Evolutionary conservation across 495 filamentous ascomycete genomes (phyloP), one percentile per base, ranked within the genome.

Genomic region (Xylaria grammica): DNA sequence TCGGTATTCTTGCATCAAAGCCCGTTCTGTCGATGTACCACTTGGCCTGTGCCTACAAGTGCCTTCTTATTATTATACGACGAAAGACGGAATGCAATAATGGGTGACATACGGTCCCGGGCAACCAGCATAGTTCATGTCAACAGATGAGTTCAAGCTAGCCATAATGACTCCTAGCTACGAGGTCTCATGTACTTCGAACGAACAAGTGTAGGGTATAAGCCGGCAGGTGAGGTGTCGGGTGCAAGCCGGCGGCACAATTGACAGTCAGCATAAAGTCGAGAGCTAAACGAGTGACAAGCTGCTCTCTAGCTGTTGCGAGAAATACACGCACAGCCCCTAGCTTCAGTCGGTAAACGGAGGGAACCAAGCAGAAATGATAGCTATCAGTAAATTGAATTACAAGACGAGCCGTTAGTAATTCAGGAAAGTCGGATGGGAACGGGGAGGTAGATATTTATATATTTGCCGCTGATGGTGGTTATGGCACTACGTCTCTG

Each of bases 51-150:
- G 44, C 10, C 62, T 64, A n/a, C 3, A 51, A 34, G 22, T 36
- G 20, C 17, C 11, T 17, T 1, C 2, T 40, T 15, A 51, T 56
- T 58, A 64, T 27, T 50, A 29, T 26, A 30, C 17, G 1, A 20
- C 6, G 24, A 58, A 19, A 24, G 32, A 29, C 27, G 27, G 19
- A 36, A 44, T n/a, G 24, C 9, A n/a, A 24, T 7, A 8, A 20
- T 19, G 32, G 20, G 30, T 8, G 13, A 30, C 62, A 57, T 51
- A 64, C 62, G 52, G 62, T 32, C 32, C 53, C 36, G 44, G 58
- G 26, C 53, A 51, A n/a, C 62, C 62, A 15, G 32, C 32, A 15
- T 57, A 49, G 19, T 64, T 57, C 15, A 57, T n/a, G 19, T 10
- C 53, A 7, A 20, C 15, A 1, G 62, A 57, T 19, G 32, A 5